Conservation (phyloP, 257 asterid species). For the Solanum verrucosum region DNA sequence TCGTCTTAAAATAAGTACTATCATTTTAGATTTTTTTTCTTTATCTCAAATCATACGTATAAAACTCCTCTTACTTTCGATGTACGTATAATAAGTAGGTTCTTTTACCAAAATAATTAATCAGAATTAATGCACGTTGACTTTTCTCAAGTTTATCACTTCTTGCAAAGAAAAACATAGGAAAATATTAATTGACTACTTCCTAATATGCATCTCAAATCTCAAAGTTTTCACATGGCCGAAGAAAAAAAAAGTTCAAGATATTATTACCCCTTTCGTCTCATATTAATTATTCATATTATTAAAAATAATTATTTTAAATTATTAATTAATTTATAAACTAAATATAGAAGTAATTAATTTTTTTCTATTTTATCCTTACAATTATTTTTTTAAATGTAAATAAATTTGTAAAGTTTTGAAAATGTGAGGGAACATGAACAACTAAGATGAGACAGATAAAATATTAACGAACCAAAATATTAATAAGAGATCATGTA, state of each 20-base stretch:
- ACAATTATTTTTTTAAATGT: too few species aligned
- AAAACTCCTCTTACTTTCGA: background rate
- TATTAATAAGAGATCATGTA: background rate
- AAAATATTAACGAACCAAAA: too few species aligned
- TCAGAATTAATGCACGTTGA: background rate
- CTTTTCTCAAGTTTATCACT: background rate
- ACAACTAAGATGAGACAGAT: too few species aligned
- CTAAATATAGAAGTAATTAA: too few species aligned
- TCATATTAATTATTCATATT: too few species aligned
- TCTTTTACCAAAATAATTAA: background rate
- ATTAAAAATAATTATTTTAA: too few species aligned
- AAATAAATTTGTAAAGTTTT: too few species aligned
- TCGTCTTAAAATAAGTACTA: background rate
- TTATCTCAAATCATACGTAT: background rate
- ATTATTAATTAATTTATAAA: too few species aligned
- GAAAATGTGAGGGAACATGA: background rate
- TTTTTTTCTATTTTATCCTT: background rate
- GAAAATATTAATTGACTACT: background rate
- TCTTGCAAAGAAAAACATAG: too few species aligned
- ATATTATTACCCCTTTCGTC: rapidly evolving
- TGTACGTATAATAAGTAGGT: background rate
- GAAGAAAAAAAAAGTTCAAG: background rate
- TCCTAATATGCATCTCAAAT: background rate
- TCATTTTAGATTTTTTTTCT: too few species aligned
- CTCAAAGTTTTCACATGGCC: background rate